These are phyloP conservation scores for Asterophora parasitica DNA, from an alignment of 768 basidiomycete genomes.

Conservation along the genomic window DNA sequence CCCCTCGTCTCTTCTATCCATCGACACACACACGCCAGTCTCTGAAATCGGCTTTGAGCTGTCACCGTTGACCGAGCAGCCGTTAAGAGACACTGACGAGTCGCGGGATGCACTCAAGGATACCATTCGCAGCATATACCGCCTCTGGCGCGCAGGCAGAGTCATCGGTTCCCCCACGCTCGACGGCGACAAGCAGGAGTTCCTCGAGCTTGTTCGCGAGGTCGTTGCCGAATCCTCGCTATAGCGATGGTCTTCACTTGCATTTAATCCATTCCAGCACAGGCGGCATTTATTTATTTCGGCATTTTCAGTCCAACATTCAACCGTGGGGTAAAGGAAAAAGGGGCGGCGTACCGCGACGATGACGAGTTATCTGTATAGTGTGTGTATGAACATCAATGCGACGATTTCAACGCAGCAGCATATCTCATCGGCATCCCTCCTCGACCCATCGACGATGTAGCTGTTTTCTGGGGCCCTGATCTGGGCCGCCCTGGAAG, in stretches of 20 bases:
- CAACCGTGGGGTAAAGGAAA: not conserved
- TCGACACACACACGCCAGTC: not conserved
- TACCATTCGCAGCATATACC: slow-evolving; percentile 52
- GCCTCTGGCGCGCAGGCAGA: slow-evolving; percentile 49
- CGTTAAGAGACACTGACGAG: slow-evolving; percentile 15
- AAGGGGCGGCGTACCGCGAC: not conserved
- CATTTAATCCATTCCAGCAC: not conserved
- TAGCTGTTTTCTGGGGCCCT: too few species aligned
- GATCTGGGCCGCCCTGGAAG: too few species aligned
- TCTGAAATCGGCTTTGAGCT: not conserved
- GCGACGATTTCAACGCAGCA: not conserved
- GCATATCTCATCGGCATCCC: too few species aligned
- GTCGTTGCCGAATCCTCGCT: slow-evolving; percentile 21
- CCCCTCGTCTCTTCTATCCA: not conserved
- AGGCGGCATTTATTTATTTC: not conserved
- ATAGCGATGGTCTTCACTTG: not conserved
- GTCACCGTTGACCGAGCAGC: slow-evolving; percentile 5
- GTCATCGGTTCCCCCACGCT: slow-evolving; percentile 7
- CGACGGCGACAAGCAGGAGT: slow-evolving; percentile 28
- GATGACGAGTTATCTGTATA: not conserved
- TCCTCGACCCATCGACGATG: too few species aligned
- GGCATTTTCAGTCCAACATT: not conserved
- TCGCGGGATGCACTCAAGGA: slow-evolving; percentile 39
- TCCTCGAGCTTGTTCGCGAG: slow-evolving; percentile 33
- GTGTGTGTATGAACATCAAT: not conserved